These are phyloP conservation scores for Pulveroboletus sp. DNA, from an alignment of 768 basidiomycete genomes.

Conservation along the genomic window DNA sequence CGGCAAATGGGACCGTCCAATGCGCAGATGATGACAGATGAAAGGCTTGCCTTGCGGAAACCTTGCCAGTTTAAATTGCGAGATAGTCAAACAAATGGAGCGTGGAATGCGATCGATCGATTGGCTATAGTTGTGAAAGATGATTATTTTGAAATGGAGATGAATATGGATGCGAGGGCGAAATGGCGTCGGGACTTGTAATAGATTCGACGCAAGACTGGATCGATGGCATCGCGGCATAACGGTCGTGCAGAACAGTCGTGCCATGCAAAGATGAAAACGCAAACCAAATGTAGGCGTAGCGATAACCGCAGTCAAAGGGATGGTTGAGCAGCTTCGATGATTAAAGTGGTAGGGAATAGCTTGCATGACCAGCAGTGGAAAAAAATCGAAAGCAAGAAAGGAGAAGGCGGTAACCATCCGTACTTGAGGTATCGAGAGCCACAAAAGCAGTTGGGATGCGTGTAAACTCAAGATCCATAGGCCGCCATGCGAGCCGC, in stretches of 20 bases:
- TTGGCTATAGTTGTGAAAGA: slow-evolving; percentile 20
- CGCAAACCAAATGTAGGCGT: slow-evolving; percentile 12
- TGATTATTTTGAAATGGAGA: slow-evolving; percentile 15
- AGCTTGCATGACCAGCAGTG: slow-evolving; percentile 9
- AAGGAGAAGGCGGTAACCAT: background rate
- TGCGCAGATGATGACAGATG: slow-evolving; percentile 28
- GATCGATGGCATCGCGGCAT: slow-evolving; percentile 14
- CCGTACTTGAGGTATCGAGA: slow-evolving; percentile 2
- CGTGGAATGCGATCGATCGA: slow-evolving; percentile 25
- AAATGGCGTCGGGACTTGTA: slow-evolving; percentile 5
- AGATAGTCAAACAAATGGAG: slow-evolving; percentile 31
- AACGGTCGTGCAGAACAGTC: slow-evolving; percentile 12
- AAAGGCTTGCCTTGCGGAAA: slow-evolving; percentile 10
- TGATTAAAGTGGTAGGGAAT: slow-evolving; percentile 1
- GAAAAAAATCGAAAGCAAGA: slow-evolving; percentile 8
- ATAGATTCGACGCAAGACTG: slow-evolving; percentile 11
- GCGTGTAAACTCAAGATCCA: slow-evolving; percentile 28
- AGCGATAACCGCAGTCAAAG: slow-evolving; percentile 9
- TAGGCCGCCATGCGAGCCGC: slow-evolving; percentile 52
- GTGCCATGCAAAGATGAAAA: slow-evolving; percentile 12
- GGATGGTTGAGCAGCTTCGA: slow-evolving; percentile 1
- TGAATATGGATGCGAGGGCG: too few relatives aligned
- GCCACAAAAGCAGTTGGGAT: background rate
- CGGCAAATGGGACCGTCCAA: slow-evolving; percentile 30
- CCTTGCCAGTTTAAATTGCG: slow-evolving; percentile 13